Evolutionary conservation across 495 filamentous ascomycete genomes (phyloP).

Genomic region (Podospora fimiseda): DNA sequence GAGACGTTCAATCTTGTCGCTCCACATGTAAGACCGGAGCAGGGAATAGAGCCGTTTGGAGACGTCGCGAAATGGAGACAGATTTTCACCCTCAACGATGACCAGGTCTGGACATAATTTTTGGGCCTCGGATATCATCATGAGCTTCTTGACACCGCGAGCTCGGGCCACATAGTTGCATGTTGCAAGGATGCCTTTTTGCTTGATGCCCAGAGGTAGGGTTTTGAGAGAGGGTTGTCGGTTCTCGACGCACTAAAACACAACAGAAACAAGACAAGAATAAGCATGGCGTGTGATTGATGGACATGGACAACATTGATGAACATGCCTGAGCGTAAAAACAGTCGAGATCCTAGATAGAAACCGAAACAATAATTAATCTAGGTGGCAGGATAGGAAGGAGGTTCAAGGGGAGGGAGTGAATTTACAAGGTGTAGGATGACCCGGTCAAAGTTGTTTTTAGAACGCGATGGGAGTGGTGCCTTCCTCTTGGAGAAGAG

Average conservation of each 20-base stretch:
- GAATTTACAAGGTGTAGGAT: conserved; percentile 75
- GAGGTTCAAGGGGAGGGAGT: neutral
- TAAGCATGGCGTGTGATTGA: conserved; percentile 2
- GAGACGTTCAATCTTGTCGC: conserved; percentile 64
- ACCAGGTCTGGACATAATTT: conserved; percentile 76
- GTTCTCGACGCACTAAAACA: conserved; percentile 58
- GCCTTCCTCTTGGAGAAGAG: conserved; percentile 22
- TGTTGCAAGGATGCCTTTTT: conserved; percentile 87
- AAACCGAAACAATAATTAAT: neutral
- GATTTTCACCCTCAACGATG: conserved; percentile 79
- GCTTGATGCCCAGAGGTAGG: conserved; percentile 57
- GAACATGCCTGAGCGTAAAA: conserved; percentile 77
- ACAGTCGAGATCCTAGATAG: conserved; percentile 73
- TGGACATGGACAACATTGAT: neutral
- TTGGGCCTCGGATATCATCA: conserved; percentile 74
- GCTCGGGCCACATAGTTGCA: conserved; percentile 87
- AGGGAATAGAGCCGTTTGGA: conserved; percentile 74
- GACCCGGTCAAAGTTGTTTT: conserved; percentile 49
- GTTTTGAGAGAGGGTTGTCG: conserved; percentile 66
- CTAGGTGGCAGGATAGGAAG: neutral
- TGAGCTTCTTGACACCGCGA: conserved; percentile 74
- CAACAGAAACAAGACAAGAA: neutral
- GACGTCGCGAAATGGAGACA: conserved; percentile 76
- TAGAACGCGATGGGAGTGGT: conserved; percentile 38
- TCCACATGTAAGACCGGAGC: conserved; percentile 66